These are phyloP conservation scores for Haplographium delicatum DNA, from an alignment of 495 filamentous ascomycete genomes.

Conservation along the genomic window DNA sequence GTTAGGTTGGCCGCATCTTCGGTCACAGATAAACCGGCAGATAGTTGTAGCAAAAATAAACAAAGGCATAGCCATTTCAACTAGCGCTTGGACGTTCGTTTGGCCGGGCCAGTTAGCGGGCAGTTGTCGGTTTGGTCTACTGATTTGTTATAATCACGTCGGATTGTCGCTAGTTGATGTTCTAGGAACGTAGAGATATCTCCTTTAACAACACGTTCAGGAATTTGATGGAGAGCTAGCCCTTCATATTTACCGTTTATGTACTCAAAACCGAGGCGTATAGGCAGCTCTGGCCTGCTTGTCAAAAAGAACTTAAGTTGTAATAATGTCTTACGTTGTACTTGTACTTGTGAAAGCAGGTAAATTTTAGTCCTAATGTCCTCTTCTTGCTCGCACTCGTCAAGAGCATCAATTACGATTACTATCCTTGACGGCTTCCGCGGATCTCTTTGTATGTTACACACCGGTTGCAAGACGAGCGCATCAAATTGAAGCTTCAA, in stretches of 20 bases:
- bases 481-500: conserved; percentile 12
- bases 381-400: conserved; percentile 21
- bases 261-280: neutral
- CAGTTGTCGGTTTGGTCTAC: too few species aligned
- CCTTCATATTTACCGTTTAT: neutral
- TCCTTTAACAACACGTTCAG: neutral
- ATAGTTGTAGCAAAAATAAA: conserved; percentile 40
- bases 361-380: neutral
- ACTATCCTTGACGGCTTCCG: conserved; percentile 4
- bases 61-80: conserved; percentile 30
- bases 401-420: conserved; percentile 19
- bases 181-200: neutral
- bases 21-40: conserved; percentile 27
- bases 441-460: neutral
- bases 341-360: conserved; percentile 36
- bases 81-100: conserved; percentile 19
- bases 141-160: neutral
- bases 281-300: conserved; percentile 17
- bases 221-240: neutral
- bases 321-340: conserved; percentile 17
- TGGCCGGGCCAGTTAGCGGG: neutral
- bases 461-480: conserved; percentile 16
- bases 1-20: conserved; percentile 8
- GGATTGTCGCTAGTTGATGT: neutral
- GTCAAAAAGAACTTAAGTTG: conserved; percentile 13